Base-by-base conservation (phyloP, 1,139 yeast species). In the Yamadazyma buinensis region DNA sequence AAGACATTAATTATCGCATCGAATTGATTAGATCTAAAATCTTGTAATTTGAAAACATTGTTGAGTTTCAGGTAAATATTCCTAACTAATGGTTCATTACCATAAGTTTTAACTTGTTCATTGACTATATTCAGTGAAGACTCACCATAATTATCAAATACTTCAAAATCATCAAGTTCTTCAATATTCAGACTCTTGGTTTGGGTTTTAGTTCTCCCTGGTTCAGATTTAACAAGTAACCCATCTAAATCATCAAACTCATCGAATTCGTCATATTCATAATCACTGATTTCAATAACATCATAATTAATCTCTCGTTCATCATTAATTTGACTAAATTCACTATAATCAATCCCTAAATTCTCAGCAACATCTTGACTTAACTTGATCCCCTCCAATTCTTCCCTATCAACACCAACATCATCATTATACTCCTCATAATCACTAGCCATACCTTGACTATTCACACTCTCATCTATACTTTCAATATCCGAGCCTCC, bases 1-100 rank as follows among this genome's bases (percentile, higher is more conserved):
- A 94, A 62, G 0, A 96, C 82, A 0, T 95, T 81, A 47, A 83
- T 78, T 10, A 94, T 74, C 0, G 97, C 97, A 39, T 86, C 94
- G 27, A 81, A 61, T 54, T 94, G 99, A 54, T 92, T 86, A 3
- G 80, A 74, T 35, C 99, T 72, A 54, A 94, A 94, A 0, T 74
- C 68, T 7, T 67, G 59, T 28, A 94, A 57, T 28, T 78, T 74
- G 56, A 94, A 94, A 3, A 72, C 74, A 9, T 69, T 56, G 22
- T 68, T 69, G 28, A 92, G 64, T 9, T 77, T 72, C 2, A 59
- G 55, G 46, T 72, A 68, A 2, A 87, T 83, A 38, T 90, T 97
- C 2, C 61, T 53, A 2, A 68, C 63, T 29, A 64, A 66, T 1
- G 46, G 38, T 34, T 57, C 71, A 3, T 64, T 52, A 2, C 71